These are phyloP conservation scores for Mycena sp. DNA, from an alignment of 1,284 basidiomycete genomes.

Conservation along the genomic window DNA sequence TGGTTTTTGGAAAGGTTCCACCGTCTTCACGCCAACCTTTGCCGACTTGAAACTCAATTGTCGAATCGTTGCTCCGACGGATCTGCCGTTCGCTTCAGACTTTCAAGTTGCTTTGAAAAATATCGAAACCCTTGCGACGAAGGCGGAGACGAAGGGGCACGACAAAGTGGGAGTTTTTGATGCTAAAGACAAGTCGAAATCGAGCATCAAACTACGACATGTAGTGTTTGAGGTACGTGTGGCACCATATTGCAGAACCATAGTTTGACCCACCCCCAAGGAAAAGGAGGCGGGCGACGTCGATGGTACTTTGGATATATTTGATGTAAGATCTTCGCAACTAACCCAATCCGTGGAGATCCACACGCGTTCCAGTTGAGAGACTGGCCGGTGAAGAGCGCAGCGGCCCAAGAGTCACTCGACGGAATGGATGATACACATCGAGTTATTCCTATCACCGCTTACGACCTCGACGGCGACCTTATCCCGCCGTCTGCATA, in stretches of 20 bases:
- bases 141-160: neutral
- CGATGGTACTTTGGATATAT: neutral
- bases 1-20: neutral
- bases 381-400: neutral
- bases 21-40: neutral
- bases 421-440: slow-evolving; percentile 9
- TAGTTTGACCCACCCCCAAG: neutral
- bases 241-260: neutral
- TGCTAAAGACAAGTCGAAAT: neutral
- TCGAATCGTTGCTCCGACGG: neutral
- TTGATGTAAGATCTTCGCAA: neutral
- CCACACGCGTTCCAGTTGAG: neutral
- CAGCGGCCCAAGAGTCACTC: neutral
- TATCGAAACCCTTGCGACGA: neutral
- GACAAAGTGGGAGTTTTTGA: neutral
- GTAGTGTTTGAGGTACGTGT: slow-evolving; percentile 6
- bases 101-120: neutral
- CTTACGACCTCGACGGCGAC: slow-evolving; percentile 22
- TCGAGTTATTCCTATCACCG: slow-evolving; percentile 23
- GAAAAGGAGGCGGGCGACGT: neutral
- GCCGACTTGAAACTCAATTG: slow-evolving; percentile 2
- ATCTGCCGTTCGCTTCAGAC: neutral
- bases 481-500: slow-evolving; percentile 22
- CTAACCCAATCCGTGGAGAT: neutral
- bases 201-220: neutral